phyloP scores from a whole-genome alignment of 2,329 filamentous ascomycete genomes.

The Incumbomyces lentus region DNA sequence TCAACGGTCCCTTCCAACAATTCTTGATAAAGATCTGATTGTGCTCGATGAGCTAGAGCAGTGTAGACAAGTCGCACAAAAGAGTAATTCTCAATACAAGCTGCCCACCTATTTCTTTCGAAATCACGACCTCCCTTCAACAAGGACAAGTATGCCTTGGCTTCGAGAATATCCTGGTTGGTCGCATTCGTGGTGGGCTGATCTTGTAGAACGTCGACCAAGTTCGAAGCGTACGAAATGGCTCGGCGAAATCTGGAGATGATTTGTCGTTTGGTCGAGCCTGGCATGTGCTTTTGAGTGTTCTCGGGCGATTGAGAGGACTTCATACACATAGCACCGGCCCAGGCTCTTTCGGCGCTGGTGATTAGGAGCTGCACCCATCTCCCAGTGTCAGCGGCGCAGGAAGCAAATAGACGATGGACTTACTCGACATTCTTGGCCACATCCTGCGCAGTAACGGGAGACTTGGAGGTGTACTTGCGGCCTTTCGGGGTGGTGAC shows the following conservation, averaged over 20 bases:
- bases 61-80: slow-evolving; percentile 73
- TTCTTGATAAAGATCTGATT: slow-evolving; percentile 74
- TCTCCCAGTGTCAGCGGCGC: slow-evolving; percentile 36
- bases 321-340: slow-evolving; percentile 92
- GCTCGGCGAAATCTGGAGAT: slow-evolving; percentile 79
- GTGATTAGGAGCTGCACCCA: slow-evolving; percentile 71
- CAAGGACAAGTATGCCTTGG: slow-evolving; percentile 69
- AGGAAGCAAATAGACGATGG: not conserved
- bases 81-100: slow-evolving; percentile 65
- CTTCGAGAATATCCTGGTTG: slow-evolving; percentile 67
- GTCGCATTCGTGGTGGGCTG: slow-evolving; percentile 53
- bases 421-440: slow-evolving; percentile 64
- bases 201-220: slow-evolving; percentile 58
- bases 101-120: slow-evolving; percentile 78
- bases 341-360: slow-evolving; percentile 84
- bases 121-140: slow-evolving; percentile 69
- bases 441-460: slow-evolving; percentile 65
- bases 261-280: slow-evolving; percentile 75
- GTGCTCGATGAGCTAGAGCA: slow-evolving; percentile 55
- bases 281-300: slow-evolving; percentile 60
- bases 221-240: slow-evolving; percentile 54
- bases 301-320: slow-evolving; percentile 67
- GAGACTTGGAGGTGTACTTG: slow-evolving; percentile 65
- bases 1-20: slow-evolving; percentile 78
- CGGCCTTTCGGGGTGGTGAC: slow-evolving; percentile 74